A percentile compares a stretch with the other conserved stretches of the same genome.
Evolutionary conservation across 176 grass and related monocot species (phyloP).

Genomic region (Phoenix roebelenii): DNA sequence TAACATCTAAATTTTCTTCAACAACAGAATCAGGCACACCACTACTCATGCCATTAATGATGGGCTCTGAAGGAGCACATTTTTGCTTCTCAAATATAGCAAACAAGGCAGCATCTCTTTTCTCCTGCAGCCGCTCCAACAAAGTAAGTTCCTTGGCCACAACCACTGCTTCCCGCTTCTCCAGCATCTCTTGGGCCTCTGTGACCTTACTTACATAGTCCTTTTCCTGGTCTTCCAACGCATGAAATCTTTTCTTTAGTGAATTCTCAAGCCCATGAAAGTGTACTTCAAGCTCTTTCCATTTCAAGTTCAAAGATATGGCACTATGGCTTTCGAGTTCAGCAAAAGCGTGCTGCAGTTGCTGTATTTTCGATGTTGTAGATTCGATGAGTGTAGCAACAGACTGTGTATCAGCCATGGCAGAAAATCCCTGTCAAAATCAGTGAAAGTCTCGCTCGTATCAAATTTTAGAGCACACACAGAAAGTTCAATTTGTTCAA

Average conservation of each 20-base stretch:
- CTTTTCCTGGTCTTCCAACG: conserved; percentile 59
- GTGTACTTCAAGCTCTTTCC: conserved; percentile 94
- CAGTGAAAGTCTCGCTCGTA: neutral
- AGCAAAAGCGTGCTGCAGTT: conserved; percentile 66
- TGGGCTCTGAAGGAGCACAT: conserved; percentile 9
- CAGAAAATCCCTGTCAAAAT: conserved; percentile 3
- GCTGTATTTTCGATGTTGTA: conserved; percentile 71
- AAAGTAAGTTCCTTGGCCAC: conserved; percentile 64
- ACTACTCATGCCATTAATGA: conserved; percentile 13
- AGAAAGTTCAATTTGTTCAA: too few species aligned
- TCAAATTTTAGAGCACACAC: too few species aligned
- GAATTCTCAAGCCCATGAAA: conserved; percentile 82
- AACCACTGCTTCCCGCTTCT: conserved; percentile 60
- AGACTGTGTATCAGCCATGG: conserved; percentile 46
- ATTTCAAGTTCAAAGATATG: conserved; percentile 74
- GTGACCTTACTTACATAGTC: conserved; percentile 45
- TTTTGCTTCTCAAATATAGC: conserved; percentile 58
- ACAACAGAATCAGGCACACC: neutral
- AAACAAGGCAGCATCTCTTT: conserved; percentile 56
- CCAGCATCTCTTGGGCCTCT: conserved; percentile 46
- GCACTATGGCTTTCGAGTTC: conserved; percentile 65
- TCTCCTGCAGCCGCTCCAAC: conserved; percentile 67
- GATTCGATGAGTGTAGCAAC: conserved; percentile 67
- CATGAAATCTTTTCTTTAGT: conserved; percentile 57
- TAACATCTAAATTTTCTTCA: conserved; percentile 2